Evolutionary conservation across 768 basidiomycete species (phyloP).

Genomic region (Russula brevipes): DNA sequence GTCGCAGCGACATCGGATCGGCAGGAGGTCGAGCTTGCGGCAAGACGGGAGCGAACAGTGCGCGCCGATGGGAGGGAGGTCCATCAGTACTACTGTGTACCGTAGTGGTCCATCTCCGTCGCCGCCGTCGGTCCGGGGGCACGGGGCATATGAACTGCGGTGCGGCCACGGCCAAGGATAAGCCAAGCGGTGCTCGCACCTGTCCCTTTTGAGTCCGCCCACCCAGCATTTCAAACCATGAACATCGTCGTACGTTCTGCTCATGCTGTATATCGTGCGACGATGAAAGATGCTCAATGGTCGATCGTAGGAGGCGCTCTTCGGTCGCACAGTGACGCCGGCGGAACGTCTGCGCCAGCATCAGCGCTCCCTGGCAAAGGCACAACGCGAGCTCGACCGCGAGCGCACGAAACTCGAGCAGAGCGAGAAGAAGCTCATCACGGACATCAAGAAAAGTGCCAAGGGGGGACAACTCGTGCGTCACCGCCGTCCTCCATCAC

Average conservation of each 20-base stretch:
- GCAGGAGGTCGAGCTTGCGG: slow-evolving; percentile 65
- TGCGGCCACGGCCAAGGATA: too few species aligned
- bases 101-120: too few species aligned
- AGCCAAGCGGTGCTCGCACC: too few species aligned
- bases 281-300: background rate
- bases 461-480: slow-evolving; percentile 90
- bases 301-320: slow-evolving; percentile 77
- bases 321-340: slow-evolving; percentile 90
- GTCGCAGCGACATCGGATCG: slow-evolving; percentile 63
- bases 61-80: slow-evolving; percentile 52
- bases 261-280: background rate
- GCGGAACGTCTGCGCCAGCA: slow-evolving; percentile 96
- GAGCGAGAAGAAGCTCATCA: slow-evolving; percentile 93
- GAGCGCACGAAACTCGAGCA: slow-evolving; percentile 92
- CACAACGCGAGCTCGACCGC: slow-evolving; percentile 95
- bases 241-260: slow-evolving; percentile 64
- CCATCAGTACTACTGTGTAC: slow-evolving; percentile 28
- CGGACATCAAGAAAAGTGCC: slow-evolving; percentile 94
- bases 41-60: slow-evolving; percentile 61
- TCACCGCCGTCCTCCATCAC: background rate
- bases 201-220: too few species aligned
- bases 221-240: slow-evolving; percentile 40
- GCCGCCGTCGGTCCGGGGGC: too few species aligned
- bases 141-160: too few species aligned
- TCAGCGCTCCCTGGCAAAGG: slow-evolving; percentile 92